These are phyloP conservation scores for Theileria annulata DNA, from an alignment of 169 alveolate genomes.

Conservation along the genomic window DNA sequence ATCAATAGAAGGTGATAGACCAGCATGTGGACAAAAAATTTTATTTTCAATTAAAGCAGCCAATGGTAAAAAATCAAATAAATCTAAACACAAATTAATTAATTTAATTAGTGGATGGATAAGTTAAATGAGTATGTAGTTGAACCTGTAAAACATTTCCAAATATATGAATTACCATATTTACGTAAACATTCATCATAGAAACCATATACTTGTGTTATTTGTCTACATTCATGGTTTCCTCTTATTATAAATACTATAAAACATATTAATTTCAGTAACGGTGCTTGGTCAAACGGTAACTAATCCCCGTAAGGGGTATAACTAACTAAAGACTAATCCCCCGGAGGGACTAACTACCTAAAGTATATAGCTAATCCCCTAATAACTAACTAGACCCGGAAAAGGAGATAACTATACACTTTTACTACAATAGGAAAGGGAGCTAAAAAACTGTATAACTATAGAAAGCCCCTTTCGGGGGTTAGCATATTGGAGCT, in stretches of 20 bases:
- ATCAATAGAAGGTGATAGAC: slow-evolving; percentile 92
- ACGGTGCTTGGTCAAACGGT: no score
- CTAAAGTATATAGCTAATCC: no score
- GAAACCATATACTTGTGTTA: slow-evolving; percentile 95
- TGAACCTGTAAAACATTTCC: slow-evolving; percentile 91
- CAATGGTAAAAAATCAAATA: slow-evolving; percentile 94
- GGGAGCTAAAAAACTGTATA: no score
- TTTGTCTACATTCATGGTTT: slow-evolving; percentile 94
- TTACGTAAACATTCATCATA: slow-evolving; percentile 97
- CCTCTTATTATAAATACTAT: slow-evolving; percentile 93
- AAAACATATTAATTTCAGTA: not conserved
- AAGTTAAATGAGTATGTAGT: not conserved
- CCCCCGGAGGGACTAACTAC: no score
- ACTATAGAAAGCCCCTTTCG: no score
- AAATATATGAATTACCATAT: slow-evolving; percentile 92
- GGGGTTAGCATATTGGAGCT: no score
- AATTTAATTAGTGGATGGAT: no score
- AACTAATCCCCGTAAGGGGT: no score
- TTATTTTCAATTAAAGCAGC: slow-evolving; percentile 93
- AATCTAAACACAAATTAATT: slow-evolving; percentile 69
- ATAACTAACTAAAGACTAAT: no score
- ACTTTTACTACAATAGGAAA: no score
- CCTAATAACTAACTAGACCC: no score
- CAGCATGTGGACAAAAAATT: slow-evolving; percentile 97
- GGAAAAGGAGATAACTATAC: no score